A percentile compares a stretch with the other conserved stretches of the same genome.
phyloP scores from a whole-genome alignment of 306 rosid genomes.

The Prosopis cineraria region DNA sequence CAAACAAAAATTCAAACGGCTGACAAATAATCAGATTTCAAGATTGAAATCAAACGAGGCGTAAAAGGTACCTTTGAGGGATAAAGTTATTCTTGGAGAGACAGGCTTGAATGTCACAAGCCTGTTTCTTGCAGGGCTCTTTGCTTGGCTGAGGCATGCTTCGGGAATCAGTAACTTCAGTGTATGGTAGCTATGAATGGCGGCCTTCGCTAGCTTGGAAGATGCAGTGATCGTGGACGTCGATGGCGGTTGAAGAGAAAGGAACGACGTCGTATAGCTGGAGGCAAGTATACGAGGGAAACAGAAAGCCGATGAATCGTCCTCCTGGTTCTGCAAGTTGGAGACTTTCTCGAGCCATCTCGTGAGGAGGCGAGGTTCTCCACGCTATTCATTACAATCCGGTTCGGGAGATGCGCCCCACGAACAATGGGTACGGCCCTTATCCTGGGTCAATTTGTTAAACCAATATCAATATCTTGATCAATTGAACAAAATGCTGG shows the following conservation, averaged over 20 bases:
- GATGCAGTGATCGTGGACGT: background rate
- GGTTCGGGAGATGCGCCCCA: background rate
- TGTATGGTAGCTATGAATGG: background rate
- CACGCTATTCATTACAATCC: background rate
- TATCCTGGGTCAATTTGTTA: too few relatives aligned
- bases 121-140: constrained; percentile 96
- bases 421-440: background rate
- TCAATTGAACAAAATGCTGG: too few relatives aligned
- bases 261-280: background rate
- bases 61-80: constrained; percentile 57
- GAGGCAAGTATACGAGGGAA: background rate
- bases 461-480: too few relatives aligned
- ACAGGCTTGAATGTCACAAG: constrained; percentile 93
- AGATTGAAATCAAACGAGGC: background rate
- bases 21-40: background rate
- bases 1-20: background rate
- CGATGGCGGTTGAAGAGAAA: too few relatives aligned
- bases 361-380: background rate
- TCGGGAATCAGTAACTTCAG: background rate
- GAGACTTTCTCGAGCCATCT: background rate
- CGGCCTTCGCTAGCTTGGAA: background rate
- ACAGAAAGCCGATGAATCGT: background rate
- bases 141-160: constrained; percentile 65
- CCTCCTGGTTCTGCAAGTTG: background rate
- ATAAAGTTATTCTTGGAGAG: constrained; percentile 83